A percentile compares a stretch with the other conserved stretches of the same genome.
These are phyloP conservation scores for Panaeolus cyanescens DNA, from an alignment of 768 basidiomycete genomes.

Conservation along the genomic window DNA sequence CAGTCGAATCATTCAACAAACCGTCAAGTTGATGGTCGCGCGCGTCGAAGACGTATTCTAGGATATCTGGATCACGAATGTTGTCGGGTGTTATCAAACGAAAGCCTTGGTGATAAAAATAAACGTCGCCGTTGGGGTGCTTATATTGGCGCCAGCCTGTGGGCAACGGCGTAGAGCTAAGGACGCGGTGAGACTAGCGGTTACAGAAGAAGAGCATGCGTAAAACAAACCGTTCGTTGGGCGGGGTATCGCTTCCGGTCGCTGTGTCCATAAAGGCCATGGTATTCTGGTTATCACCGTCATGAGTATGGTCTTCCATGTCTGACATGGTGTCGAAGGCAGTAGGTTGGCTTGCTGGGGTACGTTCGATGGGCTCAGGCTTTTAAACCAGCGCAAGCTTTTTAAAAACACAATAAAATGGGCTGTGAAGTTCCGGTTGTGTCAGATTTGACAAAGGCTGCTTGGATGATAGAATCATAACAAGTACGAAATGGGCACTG, in stretches of 20 bases:
- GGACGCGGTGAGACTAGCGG: constrained; percentile 5
- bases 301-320: constrained; percentile 8
- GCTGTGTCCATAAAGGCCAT: constrained; percentile 25
- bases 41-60: constrained; percentile 34
- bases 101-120: constrained; percentile 38
- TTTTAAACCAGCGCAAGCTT: constrained; percentile 9
- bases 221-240: background rate
- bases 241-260: background rate
- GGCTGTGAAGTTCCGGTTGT: constrained; percentile 17
- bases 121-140: constrained; percentile 49
- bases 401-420: constrained; percentile 7
- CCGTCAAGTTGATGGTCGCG: constrained; percentile 37
- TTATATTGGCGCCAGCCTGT: constrained; percentile 34
- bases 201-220: background rate
- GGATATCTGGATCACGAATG: constrained; percentile 32
- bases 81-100: constrained; percentile 42
- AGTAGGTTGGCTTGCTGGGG: constrained; percentile 9
- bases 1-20: constrained; percentile 29
- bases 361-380: background rate
- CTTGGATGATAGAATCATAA: constrained; percentile 15
- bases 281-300: constrained; percentile 7
- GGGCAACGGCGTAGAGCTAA: constrained; percentile 18
- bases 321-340: constrained; percentile 5
- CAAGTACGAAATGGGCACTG: constrained; percentile 15
- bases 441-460: constrained; percentile 16